Conservation (phyloP, 352 stramenopile genomes). For the Blastocystis sp. region DNA sequence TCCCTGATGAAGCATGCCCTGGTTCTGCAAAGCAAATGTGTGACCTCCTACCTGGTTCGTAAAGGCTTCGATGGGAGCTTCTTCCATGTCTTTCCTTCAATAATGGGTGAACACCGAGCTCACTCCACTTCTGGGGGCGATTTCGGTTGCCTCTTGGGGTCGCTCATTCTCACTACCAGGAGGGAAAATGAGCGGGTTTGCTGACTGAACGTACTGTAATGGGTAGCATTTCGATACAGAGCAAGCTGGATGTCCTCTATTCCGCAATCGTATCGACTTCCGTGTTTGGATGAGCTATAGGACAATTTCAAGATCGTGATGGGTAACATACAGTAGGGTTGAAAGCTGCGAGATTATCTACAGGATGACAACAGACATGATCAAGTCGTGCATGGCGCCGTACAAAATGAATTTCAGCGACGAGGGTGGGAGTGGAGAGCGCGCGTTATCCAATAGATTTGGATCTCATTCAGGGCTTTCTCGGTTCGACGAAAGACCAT, state of each 20-base stretch:
- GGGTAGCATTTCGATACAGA: background rate
- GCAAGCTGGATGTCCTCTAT: background rate
- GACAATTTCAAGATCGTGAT: background rate
- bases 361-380: background rate
- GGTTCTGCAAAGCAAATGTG: slow-evolving; percentile 50
- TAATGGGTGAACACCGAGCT: background rate
- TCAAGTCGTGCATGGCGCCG: background rate
- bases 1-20: slow-evolving; percentile 65
- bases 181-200: background rate
- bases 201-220: background rate
- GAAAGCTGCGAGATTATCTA: background rate
- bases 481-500: background rate
- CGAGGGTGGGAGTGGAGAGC: background rate
- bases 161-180: background rate
- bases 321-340: background rate
- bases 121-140: background rate
- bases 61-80: slow-evolving; percentile 53
- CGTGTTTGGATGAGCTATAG: background rate
- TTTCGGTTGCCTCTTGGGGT: background rate
- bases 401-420: background rate
- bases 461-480: background rate
- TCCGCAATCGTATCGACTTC: background rate
- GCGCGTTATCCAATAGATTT: slow-evolving; percentile 2
- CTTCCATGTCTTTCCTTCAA: slow-evolving; percentile 1
- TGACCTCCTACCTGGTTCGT: slow-evolving; percentile 69